Evolutionary conservation across 441 rosid genomes (phyloP), one percentile per base, ranked within the genome.

Genomic region (Gossypium armourianum): DNA sequence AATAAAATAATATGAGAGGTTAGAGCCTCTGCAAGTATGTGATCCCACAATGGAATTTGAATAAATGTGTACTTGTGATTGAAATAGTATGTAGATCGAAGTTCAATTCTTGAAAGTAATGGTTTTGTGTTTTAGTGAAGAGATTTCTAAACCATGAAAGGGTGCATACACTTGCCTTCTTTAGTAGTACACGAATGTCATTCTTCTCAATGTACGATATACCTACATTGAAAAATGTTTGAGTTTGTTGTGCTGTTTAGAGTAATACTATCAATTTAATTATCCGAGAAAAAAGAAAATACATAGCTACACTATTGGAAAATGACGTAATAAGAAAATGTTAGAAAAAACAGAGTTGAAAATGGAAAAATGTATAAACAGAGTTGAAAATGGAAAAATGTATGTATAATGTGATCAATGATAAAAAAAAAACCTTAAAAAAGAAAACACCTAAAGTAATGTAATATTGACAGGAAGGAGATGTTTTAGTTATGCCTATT

Each of bases 171-270:
- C 69, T 65, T 65, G 40, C 69, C 56, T 65, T 23, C 20, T 21
- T 65, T 47, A 65, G 50, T 10, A 71, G 68, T 40, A 9, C 29
- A 17, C 74, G 49, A 4, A 71, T 1, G 2, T 60, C 50, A 4
- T 71, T 52, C 77, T 68, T 74, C 47, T 52, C 69, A 6, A 12
- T 19, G 32, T 68, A 70, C 4, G 54, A 59, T 61, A 62, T 60
- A 16, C 73, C 61, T 50, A 50, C 24, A 72, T 57, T 7, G 15
- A 3, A 10, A 57, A 12, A 57, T 4, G 16, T 23, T 57, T 17
- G 58, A 54, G 58, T 54, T 54, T 19, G 24, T 0, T 17, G n/a
- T 54, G 24, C 5, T 54, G 10, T 12, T 54, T 54, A 54, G 10
- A 8, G 26, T 54, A 10, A 7, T 54, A 19, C 21, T 54, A 2